Conservation (phyloP, 495 filamentous ascomycete species). For the Hypoxylon trugodes region DNA sequence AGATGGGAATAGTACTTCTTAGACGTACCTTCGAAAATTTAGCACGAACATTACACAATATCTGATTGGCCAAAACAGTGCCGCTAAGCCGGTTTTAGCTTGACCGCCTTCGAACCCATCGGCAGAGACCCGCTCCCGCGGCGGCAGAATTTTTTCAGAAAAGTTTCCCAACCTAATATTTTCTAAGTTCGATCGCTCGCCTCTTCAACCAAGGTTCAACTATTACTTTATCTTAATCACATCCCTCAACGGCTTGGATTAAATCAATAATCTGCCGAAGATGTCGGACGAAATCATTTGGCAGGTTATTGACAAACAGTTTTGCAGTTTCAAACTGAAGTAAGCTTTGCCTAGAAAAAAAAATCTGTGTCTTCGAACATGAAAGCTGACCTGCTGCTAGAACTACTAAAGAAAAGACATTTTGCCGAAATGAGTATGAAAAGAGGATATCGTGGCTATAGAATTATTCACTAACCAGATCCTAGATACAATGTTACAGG, state of each 20-base stretch:
- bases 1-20: not conserved
- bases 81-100: not conserved
- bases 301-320: slow-evolving; percentile 89
- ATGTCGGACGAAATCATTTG: slow-evolving; percentile 97
- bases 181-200: slow-evolving; percentile 1
- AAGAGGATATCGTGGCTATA: slow-evolving; percentile 33
- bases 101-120: slow-evolving; percentile 25
- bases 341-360: slow-evolving; percentile 59
- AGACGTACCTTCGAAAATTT: slow-evolving; percentile 1
- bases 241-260: not conserved
- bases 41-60: not conserved
- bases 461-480: not conserved
- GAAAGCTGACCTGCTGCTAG: slow-evolving; percentile 51
- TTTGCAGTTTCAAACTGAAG: slow-evolving; percentile 97
- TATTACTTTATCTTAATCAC: not conserved
- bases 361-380: slow-evolving; percentile 10
- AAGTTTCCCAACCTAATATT: slow-evolving; percentile 19
- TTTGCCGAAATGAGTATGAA: slow-evolving; percentile 90
- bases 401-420: slow-evolving; percentile 90
- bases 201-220: not conserved
- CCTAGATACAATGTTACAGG: slow-evolving; percentile 71
- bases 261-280: slow-evolving; percentile 48
- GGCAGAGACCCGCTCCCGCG: not conserved
- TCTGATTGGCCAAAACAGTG: slow-evolving; percentile 13
- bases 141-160: slow-evolving; percentile 33